Percentiles rank a stretch among this genome's conserved stretches.
phyloP scores from a whole-genome alignment of 768 basidiomycete genomes.

The Boletus fagicola region DNA sequence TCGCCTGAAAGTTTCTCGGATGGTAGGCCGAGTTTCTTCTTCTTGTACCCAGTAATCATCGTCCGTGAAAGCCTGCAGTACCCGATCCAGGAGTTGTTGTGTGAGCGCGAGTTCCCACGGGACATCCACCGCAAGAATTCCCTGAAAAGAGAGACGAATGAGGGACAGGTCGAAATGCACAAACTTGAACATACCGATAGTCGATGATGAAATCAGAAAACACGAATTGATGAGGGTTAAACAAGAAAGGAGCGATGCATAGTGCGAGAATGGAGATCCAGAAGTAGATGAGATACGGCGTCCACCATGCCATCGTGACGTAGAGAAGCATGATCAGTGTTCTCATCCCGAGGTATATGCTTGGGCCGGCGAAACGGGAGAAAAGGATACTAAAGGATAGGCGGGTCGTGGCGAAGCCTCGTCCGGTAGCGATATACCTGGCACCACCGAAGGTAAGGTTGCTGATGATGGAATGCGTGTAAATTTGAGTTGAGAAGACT shows the following conservation, averaged over 20 bases:
- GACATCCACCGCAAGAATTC: constrained; percentile 99
- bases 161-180: neutral
- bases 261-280: constrained; percentile 93
- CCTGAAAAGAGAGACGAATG: constrained; percentile 39
- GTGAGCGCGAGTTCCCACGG: constrained; percentile 94
- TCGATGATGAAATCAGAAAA: constrained; percentile 97
- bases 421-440: constrained; percentile 96
- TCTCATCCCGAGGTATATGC: constrained; percentile 96
- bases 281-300: constrained; percentile 93
- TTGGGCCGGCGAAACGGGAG: constrained; percentile 97
- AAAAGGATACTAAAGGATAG: constrained; percentile 94
- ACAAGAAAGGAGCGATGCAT: constrained; percentile 94
- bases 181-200: constrained; percentile 58
- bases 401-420: constrained; percentile 96
- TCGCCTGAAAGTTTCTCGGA: constrained; percentile 97
- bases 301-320: constrained; percentile 89
- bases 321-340: constrained; percentile 91
- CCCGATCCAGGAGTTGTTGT: constrained; percentile 98
- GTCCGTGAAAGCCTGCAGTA: constrained; percentile 98
- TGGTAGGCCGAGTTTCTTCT: constrained; percentile 93
- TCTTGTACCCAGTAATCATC: constrained; percentile 99
- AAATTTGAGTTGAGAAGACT: constrained; percentile 97
- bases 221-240: constrained; percentile 99
- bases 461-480: constrained; percentile 94
- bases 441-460: constrained; percentile 98